Evolutionary conservation across 768 basidiomycete genomes (phyloP), one percentile per base, ranked within the genome.

Genomic region (Auriscalpium microsporum): DNA sequence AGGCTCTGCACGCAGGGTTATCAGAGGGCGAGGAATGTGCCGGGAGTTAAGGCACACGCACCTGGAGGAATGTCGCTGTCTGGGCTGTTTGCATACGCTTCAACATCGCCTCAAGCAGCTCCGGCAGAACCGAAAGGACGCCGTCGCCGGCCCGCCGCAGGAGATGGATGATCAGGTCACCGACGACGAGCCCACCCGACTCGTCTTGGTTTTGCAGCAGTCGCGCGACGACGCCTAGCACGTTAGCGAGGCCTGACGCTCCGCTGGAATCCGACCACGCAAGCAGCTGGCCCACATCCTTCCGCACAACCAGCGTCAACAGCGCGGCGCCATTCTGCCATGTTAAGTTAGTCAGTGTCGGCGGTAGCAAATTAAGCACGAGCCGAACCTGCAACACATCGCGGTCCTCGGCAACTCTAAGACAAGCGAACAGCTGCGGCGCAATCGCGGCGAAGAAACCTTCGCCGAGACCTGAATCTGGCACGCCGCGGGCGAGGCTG

Each of bases 111-210:
- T 84, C 83, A 45, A 97, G 73, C 14, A 99, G 77, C 59, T 92
- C 85, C 2, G 93, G 91, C 16, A 98, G 78, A 7, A 94, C 90
- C 1, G 94, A 86, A 0, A 89, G 75, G 17, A 98, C 80, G 1
- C 84, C 74, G 11, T 85, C 82, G 11, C 91, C 91, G 0, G 90
- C 89, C 58, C 82, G 84, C 23, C 95, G 79, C 49, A 99, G 75
- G 23, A 98, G 75, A 63, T 97, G 94, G 60, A 98, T 90, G 65
- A 99, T 89, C 45, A 99, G 76, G 65, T 98, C 95, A 17, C 96
- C 96, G 48, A 97, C 87, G 52, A 89, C 87, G 19, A 98, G 79
- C 10, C 94, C 95, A 42, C 89, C 93, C 0, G 94, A 87, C 69
- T 99, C 96, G 58, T 93, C 89, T 59, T 89, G 82, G 57, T 76